Evolutionary conservation across 2,329 filamentous ascomycete species (phyloP).

Genomic region (Nigrospora osmanthi): DNA sequence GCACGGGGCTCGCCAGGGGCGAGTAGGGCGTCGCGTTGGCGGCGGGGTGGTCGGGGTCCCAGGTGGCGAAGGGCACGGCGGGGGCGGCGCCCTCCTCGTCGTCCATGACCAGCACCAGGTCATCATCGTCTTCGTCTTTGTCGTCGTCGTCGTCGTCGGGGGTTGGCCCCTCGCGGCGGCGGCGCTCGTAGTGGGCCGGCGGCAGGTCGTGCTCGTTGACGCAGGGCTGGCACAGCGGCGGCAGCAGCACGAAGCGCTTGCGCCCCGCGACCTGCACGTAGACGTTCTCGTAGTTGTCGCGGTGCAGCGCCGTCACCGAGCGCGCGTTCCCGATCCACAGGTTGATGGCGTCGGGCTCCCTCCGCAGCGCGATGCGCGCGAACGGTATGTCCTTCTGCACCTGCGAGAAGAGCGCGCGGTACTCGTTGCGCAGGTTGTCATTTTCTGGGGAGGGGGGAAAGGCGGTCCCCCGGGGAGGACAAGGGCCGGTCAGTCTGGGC

Average conservation of each 20-base stretch:
- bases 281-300: conserved; percentile 80
- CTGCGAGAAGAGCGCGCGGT: conserved; percentile 52
- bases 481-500: background rate
- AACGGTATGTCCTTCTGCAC: conserved; percentile 61
- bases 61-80: conserved; percentile 59
- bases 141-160: conserved; percentile 11
- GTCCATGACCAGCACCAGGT: conserved; percentile 20
- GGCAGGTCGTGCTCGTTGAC: conserved; percentile 55
- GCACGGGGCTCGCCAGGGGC: conserved; percentile 47
- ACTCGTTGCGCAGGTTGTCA: conserved; percentile 72
- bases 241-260: conserved; percentile 69
- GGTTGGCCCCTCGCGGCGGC: conserved; percentile 2
- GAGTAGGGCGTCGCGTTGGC: conserved; percentile 50
- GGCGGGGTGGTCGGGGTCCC: conserved; percentile 61
- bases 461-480: background rate
- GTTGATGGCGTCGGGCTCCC: conserved; percentile 67
- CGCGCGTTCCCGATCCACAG: conserved; percentile 73
- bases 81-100: conserved; percentile 24
- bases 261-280: conserved; percentile 68
- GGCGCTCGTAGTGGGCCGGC: conserved; percentile 50
- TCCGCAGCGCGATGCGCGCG: conserved; percentile 61
- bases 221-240: conserved; percentile 62
- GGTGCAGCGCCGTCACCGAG: conserved; percentile 66
- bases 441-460: no score
- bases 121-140: background rate